Conservation (phyloP, 495 filamentous ascomycete genomes). For the Penicillium longicatenatum region DNA sequence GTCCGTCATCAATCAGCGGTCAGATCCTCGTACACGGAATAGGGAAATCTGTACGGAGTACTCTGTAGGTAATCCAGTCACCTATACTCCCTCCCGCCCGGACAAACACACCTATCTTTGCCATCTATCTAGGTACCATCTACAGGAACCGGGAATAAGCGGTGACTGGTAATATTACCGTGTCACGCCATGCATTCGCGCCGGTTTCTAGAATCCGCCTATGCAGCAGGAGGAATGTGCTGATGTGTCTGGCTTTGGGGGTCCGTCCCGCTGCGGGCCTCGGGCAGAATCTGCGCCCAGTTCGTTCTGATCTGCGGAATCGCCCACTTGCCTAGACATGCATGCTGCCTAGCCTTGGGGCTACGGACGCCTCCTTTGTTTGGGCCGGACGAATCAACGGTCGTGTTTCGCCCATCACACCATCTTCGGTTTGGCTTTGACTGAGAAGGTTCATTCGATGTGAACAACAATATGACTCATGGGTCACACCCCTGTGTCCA, state of each 20-base stretch:
- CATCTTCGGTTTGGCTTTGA: conserved; percentile 7
- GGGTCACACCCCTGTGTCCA: neutral
- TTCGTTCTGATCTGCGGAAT: conserved; percentile 20
- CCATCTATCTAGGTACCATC: too few relatives aligned
- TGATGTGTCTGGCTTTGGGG: conserved; percentile 14
- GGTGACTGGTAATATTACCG: conserved; percentile 1
- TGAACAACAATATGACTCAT: neutral
- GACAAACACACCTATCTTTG: too few relatives aligned
- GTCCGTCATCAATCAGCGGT: conserved; percentile 12
- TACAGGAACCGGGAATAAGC: neutral
- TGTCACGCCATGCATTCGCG: conserved; percentile 24
- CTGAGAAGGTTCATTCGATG: conserved; percentile 1
- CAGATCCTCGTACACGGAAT: conserved; percentile 1
- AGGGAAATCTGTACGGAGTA: neutral
- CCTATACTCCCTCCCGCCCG: neutral
- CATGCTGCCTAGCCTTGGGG: conserved; percentile 5
- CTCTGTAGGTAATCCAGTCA: neutral
- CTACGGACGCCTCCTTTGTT: conserved; percentile 11
- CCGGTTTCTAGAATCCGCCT: conserved; percentile 27
- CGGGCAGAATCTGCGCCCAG: conserved; percentile 2
- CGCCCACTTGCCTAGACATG: conserved; percentile 12
- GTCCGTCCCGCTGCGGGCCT: conserved; percentile 20
- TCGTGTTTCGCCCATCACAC: conserved; percentile 20
- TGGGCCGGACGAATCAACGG: conserved; percentile 18
- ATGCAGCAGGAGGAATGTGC: conserved; percentile 11